Conservation (phyloP, 257 asterid species). For the Nicotiana paniculata region DNA sequence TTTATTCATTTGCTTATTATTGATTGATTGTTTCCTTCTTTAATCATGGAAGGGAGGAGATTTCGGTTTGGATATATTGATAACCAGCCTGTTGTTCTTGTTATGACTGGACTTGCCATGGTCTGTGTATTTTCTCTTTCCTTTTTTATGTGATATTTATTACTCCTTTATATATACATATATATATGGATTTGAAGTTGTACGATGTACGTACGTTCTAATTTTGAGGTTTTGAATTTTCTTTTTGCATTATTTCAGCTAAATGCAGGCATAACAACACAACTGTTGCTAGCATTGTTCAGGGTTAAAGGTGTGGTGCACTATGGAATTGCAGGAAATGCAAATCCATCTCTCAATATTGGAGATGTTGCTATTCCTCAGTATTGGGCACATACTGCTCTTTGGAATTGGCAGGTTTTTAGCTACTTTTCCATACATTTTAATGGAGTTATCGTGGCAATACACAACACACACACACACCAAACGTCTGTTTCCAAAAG, state of each 20-base stretch:
- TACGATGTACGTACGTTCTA: background rate
- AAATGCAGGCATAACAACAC: slow-evolving; percentile 59
- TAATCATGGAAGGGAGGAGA: slow-evolving; percentile 29
- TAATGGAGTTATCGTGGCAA: background rate
- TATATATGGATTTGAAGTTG: background rate
- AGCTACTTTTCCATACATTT: background rate
- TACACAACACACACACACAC: too few species aligned
- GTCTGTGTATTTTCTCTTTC: slow-evolving; percentile 10
- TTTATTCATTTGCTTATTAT: background rate
- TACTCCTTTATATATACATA: background rate
- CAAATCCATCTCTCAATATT: slow-evolving; percentile 36
- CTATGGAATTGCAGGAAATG: slow-evolving; percentile 66
- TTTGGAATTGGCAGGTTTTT: slow-evolving; percentile 64
- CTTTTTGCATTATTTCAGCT: slow-evolving; percentile 17
- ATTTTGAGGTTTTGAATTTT: background rate
- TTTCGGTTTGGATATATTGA: slow-evolving; percentile 41
- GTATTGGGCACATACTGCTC: slow-evolving; percentile 48
- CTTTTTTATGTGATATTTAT: too few species aligned
- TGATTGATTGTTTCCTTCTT: background rate
- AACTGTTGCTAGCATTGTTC: slow-evolving; percentile 40
- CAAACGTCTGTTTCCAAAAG: too few species aligned
- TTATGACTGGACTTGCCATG: slow-evolving; percentile 57
- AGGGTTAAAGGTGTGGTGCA: slow-evolving; percentile 51
- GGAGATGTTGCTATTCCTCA: slow-evolving; percentile 68
- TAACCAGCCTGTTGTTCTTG: slow-evolving; percentile 29